Evolutionary conservation across 495 filamentous ascomycete species (phyloP).

Genomic region (Neurospora africana): DNA sequence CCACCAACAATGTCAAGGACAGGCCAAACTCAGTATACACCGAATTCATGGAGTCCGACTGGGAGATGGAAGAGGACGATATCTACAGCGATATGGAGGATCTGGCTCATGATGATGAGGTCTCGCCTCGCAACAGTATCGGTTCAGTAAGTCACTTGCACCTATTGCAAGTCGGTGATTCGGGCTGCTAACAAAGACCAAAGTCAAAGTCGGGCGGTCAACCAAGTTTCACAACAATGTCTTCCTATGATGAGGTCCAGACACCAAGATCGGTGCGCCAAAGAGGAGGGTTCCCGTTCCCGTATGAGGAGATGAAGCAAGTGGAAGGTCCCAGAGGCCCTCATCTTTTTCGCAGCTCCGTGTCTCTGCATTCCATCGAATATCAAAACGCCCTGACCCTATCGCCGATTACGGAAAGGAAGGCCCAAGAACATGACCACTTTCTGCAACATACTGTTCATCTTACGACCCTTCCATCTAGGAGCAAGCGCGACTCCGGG

Average conservation of each 20-base stretch:
- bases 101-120: constrained; percentile 45
- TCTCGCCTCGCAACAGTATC: constrained; percentile 53
- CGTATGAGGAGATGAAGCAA: constrained; percentile 35
- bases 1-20: constrained; percentile 25
- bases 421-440: constrained; percentile 23
- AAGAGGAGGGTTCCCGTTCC: constrained; percentile 23
- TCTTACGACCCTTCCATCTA: constrained; percentile 20
- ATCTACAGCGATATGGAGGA: constrained; percentile 40
- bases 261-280: constrained; percentile 51
- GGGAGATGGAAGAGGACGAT: constrained; percentile 47
- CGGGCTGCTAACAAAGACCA: constrained; percentile 16
- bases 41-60: constrained; percentile 67
- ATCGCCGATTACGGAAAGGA: constrained; percentile 49
- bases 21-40: constrained; percentile 55
- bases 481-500: constrained; percentile 23
- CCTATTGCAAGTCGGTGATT: background rate
- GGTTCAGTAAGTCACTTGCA: constrained; percentile 46
- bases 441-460: constrained; percentile 24
- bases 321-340: constrained; percentile 76
- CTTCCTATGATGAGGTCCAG: constrained; percentile 62
- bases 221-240: constrained; percentile 62
- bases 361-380: constrained; percentile 39
- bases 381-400: constrained; percentile 52
- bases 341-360: constrained; percentile 70
- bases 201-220: constrained; percentile 38